Conservation (phyloP, 2,329 filamentous ascomycete genomes). For the Ilyonectria sp. region DNA sequence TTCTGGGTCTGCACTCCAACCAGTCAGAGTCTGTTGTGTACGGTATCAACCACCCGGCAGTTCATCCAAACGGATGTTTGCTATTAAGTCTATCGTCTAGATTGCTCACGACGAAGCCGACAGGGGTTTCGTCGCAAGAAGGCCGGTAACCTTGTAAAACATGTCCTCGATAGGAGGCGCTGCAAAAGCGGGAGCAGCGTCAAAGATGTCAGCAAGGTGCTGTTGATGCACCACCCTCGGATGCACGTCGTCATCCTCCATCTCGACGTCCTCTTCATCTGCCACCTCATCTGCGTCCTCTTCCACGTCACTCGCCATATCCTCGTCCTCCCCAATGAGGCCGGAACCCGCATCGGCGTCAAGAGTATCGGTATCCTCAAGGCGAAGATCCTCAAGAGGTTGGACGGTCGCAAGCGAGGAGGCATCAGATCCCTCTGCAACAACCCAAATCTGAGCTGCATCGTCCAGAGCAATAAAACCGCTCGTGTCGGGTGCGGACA, state of each 20-base stretch:
- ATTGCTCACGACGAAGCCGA: conserved; percentile 42
- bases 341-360: conserved; percentile 46
- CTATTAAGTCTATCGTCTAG: conserved; percentile 35
- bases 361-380: conserved; percentile 57
- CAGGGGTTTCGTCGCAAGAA: conserved; percentile 71
- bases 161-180: conserved; percentile 81
- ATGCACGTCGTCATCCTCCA: conserved; percentile 65
- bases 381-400: conserved; percentile 68
- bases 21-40: neutral
- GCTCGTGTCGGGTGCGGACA: conserved; percentile 74
- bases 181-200: conserved; percentile 77
- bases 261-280: conserved; percentile 62
- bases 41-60: neutral
- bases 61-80: conserved; percentile 4
- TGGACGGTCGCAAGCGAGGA: conserved; percentile 67
- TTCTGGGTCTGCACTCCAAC: conserved; percentile 11
- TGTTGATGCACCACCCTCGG: conserved; percentile 77
- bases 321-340: conserved; percentile 57
- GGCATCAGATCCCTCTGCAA: conserved; percentile 72
- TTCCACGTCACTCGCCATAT: conserved; percentile 61
- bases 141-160: conserved; percentile 78
- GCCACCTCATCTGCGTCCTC: conserved; percentile 55
- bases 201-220: conserved; percentile 79
- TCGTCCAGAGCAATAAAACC: conserved; percentile 85
- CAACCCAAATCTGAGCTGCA: conserved; percentile 79